Evolutionary conservation across 495 filamentous ascomycete genomes (phyloP).

Genomic region (Articulospora tetracladia): DNA sequence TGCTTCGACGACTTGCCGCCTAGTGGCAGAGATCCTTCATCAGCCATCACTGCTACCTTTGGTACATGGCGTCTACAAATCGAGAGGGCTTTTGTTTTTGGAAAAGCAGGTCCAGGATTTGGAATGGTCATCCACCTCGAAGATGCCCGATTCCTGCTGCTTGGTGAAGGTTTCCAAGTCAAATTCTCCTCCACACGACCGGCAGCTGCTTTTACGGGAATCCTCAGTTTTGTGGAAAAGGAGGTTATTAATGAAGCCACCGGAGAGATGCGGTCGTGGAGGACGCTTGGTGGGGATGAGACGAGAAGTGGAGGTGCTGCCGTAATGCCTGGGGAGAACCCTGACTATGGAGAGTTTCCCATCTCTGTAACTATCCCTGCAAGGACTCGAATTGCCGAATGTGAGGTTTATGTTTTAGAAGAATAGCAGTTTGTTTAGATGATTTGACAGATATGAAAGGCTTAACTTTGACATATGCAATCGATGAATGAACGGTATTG

Average conservation of each 20-base stretch:
- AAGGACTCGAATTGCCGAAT: conserved; percentile 40
- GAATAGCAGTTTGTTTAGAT: too few relatives aligned
- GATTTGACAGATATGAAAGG: too few relatives aligned
- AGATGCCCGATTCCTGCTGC: conserved; percentile 36
- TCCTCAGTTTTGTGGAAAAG: conserved; percentile 41
- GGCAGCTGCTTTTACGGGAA: conserved; percentile 38
- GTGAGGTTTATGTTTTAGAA: conserved; percentile 10
- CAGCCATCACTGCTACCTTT: conserved; percentile 3
- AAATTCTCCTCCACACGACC: conserved; percentile 26
- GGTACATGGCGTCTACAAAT: conserved; percentile 33
- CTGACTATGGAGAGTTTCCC: conserved; percentile 48
- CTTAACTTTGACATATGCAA: too few relatives aligned
- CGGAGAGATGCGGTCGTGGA: conserved; percentile 33
- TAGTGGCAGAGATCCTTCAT: conserved; percentile 6
- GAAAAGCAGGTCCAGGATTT: conserved; percentile 34
- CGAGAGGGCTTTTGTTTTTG: conserved; percentile 45
- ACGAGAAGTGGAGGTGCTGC: conserved; percentile 38
- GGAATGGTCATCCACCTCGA: conserved; percentile 44
- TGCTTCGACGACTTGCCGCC: conserved; percentile 39
- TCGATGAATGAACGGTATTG: too few relatives aligned
- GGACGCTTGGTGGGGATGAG: conserved; percentile 47
- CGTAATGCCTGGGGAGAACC: conserved; percentile 48
- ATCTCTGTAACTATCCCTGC: conserved; percentile 45
- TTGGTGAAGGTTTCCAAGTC: conserved; percentile 46
- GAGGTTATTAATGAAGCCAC: conserved; percentile 29